Base-by-base conservation (phyloP, 208 protist species). In the Sergeia podlipaevii region DNA sequence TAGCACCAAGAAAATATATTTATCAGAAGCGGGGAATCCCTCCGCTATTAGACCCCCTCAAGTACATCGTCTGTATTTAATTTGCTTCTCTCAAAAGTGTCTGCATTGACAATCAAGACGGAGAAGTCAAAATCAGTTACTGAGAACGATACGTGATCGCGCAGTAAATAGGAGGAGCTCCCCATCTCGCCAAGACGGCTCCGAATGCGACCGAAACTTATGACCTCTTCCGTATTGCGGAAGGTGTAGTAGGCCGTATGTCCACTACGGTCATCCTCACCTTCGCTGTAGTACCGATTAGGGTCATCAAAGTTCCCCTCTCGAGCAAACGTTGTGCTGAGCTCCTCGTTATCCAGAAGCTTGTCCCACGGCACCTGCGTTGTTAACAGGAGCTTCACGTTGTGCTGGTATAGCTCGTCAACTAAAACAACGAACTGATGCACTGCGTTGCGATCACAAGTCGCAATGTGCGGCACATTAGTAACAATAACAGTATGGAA, bases 391-490 rank as follows among this genome's bases (percentile, higher is more conserved):
- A 96, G 69, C 55, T 93, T 96, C 36, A 96, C 85, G 60, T 90
- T 87, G 65, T 85, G 74, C 49, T 93, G 89, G 51, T 96, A 96
- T 20, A 96, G 57, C 64, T 93, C 85, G 48, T 96, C 89, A 1
- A 96, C 73, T 15, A 96, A 62, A 36, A 90, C 65, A 41, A 96
- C 63, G 49, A 96, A 96, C 62, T 90, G 85, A 24, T 91, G 78
- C 32, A 78, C 67, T 5, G 77, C 71, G 54, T 96, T 90, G 39
- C 58, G 69, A 44, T 70, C 79, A 10, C 76, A 41, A 0, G 53
- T 49, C 30, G 80, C 70, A 43, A 95, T 80, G 23, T 78, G 70
- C 13, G 89, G 89, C 8, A 96, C 67, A 61, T 89, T 90, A 3
- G 68, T 75, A 41, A 96, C 66, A 42, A 96, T 54, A 18, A 96